Percentiles rank a stretch among this genome's conserved stretches.
These are phyloP conservation scores for Coemansia reversa DNA, from an alignment of 192 early-diverging fungal genomes.

Conservation along the genomic window DNA sequence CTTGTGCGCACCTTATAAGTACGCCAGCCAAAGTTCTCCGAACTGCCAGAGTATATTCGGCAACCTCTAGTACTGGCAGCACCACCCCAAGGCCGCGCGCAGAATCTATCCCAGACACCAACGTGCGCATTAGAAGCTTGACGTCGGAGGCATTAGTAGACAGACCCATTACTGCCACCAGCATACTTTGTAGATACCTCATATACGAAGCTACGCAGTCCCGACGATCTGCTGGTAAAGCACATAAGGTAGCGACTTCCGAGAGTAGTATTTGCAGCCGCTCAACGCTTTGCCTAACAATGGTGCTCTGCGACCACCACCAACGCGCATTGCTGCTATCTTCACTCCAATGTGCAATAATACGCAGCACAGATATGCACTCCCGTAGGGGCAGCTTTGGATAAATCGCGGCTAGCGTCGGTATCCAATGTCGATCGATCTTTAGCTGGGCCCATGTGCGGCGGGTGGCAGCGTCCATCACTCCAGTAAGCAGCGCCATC, in stretches of 20 bases:
- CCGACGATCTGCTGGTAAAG: background rate
- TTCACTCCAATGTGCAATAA: slow-evolving; percentile 36
- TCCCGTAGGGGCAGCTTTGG: slow-evolving; percentile 11
- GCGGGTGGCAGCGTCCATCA: slow-evolving; percentile 4
- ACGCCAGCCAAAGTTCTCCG: slow-evolving; percentile 20
- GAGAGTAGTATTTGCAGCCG: slow-evolving; percentile 21
- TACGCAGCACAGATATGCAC: slow-evolving; percentile 16
- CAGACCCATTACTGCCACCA: slow-evolving; percentile 22
- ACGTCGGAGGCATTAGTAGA: slow-evolving; percentile 28
- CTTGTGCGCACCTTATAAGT: slow-evolving; percentile 18
- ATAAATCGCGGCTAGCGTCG: slow-evolving; percentile 13
- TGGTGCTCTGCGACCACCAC: slow-evolving; percentile 36
- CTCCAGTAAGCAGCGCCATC: slow-evolving; percentile 30
- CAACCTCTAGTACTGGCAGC: slow-evolving; percentile 4
- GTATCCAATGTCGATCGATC: slow-evolving; percentile 33
- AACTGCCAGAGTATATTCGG: slow-evolving; percentile 17
- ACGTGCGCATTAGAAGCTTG: slow-evolving; percentile 30
- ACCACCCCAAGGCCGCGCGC: background rate
- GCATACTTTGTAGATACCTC: slow-evolving; percentile 17
- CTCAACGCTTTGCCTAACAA: slow-evolving; percentile 33
- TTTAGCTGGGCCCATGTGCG: slow-evolving; percentile 8
- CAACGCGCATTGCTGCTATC: slow-evolving; percentile 19
- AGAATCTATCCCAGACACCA: slow-evolving; percentile 21
- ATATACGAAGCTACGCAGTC: slow-evolving; percentile 10
- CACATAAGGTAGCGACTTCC: slow-evolving; percentile 1